A percentile compares a stretch with the other conserved stretches of the same genome.
These are phyloP conservation scores for Lactifluus volemus DNA, from an alignment of 768 basidiomycete species.

Conservation along the genomic window DNA sequence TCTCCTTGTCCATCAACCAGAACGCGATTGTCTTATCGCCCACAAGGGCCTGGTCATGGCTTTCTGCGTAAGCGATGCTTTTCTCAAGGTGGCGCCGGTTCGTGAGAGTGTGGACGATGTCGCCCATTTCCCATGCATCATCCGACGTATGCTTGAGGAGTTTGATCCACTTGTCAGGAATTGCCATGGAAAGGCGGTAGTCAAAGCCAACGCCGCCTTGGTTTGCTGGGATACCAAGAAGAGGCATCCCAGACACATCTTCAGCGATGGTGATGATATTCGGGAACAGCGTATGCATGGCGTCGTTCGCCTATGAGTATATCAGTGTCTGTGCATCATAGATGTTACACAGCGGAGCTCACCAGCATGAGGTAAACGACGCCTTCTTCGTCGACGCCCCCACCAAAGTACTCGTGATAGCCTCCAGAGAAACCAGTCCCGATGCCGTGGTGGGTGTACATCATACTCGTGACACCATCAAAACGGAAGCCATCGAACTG, in stretches of 20 bases:
- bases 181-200: constrained; percentile 96
- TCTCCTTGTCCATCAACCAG: constrained; percentile 99
- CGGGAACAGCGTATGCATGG: constrained; percentile 77
- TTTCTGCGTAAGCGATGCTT: constrained; percentile 90
- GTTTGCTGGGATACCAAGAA: constrained; percentile 69
- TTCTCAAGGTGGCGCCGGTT: constrained; percentile 87
- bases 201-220: constrained; percentile 95
- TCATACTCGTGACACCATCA: constrained; percentile 99
- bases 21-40: constrained; percentile 99
- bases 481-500: constrained; percentile 97
- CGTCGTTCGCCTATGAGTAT: constrained; percentile 75
- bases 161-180: constrained; percentile 99
- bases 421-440: constrained; percentile 96
- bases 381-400: constrained; percentile 74
- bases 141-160: constrained; percentile 87
- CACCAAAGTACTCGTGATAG: constrained; percentile 97
- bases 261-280: constrained; percentile 87
- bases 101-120: constrained; percentile 82
- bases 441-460: constrained; percentile 97
- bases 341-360: constrained; percentile 27
- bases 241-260: constrained; percentile 98
- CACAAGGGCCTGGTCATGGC: constrained; percentile 96
- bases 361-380: constrained; percentile 97
- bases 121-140: constrained; percentile 78
- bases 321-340: constrained; percentile 1